Conservation (phyloP, 495 filamentous ascomycete genomes). For the Lepraria neglecta region DNA sequence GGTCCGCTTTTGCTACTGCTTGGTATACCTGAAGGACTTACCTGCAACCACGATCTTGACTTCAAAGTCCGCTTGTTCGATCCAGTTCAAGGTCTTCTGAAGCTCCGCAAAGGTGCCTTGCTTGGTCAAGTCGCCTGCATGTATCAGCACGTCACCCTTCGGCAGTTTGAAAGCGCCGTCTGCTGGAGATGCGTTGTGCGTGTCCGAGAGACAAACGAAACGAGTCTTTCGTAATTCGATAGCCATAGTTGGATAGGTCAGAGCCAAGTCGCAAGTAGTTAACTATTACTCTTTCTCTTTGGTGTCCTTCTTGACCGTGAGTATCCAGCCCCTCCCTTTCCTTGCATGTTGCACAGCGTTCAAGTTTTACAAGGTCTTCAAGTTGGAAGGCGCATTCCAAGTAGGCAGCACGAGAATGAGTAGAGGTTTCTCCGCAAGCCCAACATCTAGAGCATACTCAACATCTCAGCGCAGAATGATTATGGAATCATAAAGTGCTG, state of each 20-base stretch:
- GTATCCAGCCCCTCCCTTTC: neutral
- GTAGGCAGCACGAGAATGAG: neutral
- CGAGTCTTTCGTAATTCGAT: constrained; percentile 42
- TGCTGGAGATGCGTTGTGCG: constrained; percentile 50
- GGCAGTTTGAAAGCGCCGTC: constrained; percentile 50
- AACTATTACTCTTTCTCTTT: too few species aligned
- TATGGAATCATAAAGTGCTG: constrained; percentile 3
- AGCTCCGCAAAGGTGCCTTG: constrained; percentile 50
- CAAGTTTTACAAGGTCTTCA: neutral
- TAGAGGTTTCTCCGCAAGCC: too few species aligned
- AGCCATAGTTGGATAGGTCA: neutral
- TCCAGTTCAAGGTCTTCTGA: constrained; percentile 49
- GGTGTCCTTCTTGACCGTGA: too few species aligned
- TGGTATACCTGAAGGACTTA: constrained; percentile 28
- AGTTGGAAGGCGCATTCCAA: neutral
- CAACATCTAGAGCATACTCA: too few species aligned
- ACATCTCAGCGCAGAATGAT: neutral
- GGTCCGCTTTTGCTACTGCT: constrained; percentile 6
- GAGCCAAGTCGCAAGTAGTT: too few species aligned
- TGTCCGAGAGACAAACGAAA: constrained; percentile 57
- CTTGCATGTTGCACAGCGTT: neutral
- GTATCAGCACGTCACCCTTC: constrained; percentile 54
- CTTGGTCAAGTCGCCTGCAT: constrained; percentile 56
- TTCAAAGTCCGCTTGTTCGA: constrained; percentile 50
- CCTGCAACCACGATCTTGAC: constrained; percentile 55